Evolutionary conservation across 73 alveolate genomes (phyloP).

Genomic region (Tetrahymena malaccensis): DNA sequence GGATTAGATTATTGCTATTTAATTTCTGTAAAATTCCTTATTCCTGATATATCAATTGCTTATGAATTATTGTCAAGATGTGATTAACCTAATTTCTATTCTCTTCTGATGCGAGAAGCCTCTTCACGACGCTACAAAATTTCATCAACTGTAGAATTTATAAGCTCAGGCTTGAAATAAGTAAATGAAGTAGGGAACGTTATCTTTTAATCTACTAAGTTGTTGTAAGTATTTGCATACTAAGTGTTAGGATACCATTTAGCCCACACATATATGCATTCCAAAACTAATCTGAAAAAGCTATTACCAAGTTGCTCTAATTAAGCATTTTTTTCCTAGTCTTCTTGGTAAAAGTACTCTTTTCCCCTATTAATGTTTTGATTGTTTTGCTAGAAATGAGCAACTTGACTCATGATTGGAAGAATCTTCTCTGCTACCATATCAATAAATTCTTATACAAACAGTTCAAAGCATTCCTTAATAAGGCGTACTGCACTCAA

Average conservation of each 20-base stretch:
- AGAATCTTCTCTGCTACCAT: neutral
- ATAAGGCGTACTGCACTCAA: neutral
- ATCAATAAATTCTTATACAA: neutral
- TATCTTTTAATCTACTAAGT: neutral
- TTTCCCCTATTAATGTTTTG: neutral
- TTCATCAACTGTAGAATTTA: neutral
- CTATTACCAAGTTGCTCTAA: slow-evolving; percentile 15
- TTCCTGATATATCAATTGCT: neutral
- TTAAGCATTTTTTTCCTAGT: neutral
- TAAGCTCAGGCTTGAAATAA: neutral
- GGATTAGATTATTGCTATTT: neutral
- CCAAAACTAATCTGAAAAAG: slow-evolving; percentile 20
- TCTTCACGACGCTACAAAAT: neutral
- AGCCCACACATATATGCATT: slow-evolving; percentile 37
- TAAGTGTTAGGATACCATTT: slow-evolving; percentile 31
- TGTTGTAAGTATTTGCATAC: neutral
- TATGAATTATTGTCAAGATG: neutral
- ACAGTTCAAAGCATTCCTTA: neutral
- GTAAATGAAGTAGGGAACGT: neutral
- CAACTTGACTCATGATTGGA: neutral
- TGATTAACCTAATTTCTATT: neutral
- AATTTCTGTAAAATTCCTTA: neutral
- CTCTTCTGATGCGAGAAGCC: neutral
- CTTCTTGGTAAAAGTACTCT: neutral
- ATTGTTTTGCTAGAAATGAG: neutral